Conservation (phyloP, 352 stramenopile species). For the Globisporangium heterothallicum region DNA sequence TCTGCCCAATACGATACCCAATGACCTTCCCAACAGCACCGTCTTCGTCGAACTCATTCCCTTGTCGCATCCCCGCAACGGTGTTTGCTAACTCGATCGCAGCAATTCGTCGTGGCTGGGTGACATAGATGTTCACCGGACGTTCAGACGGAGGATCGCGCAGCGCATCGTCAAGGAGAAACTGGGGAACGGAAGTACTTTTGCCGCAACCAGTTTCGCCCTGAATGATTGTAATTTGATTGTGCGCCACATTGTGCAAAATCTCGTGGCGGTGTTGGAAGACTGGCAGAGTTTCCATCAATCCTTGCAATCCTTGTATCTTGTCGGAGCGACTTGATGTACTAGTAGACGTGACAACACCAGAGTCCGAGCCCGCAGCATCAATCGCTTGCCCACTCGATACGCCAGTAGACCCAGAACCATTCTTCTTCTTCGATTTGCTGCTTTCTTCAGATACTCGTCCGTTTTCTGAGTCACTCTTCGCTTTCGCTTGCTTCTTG, state of each 20-base stretch:
- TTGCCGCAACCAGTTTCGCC: slow-evolving; percentile 97
- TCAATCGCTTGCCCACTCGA: slow-evolving; percentile 9
- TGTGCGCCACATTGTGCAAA: slow-evolving; percentile 64
- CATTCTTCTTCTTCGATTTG: slow-evolving; percentile 7
- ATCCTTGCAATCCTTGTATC: slow-evolving; percentile 12
- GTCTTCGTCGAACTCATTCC: slow-evolving; percentile 61
- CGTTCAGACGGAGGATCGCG: slow-evolving; percentile 19
- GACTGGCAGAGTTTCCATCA: slow-evolving; percentile 83
- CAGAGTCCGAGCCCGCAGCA: not conserved
- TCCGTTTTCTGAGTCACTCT: slow-evolving; percentile 3
- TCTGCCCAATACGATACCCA: slow-evolving; percentile 86
- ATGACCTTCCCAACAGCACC: slow-evolving; percentile 60
- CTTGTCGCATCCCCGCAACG: slow-evolving; percentile 90
- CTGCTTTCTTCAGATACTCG: not conserved
- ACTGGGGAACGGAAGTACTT: slow-evolving; percentile 91
- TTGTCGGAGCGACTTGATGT: slow-evolving; percentile 24
- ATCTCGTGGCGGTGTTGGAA: slow-evolving; percentile 87
- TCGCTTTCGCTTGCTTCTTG: slow-evolving; percentile 19
- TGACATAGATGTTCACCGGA: slow-evolving; percentile 93
- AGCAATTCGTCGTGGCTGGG: slow-evolving; percentile 93
- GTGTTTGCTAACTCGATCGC: slow-evolving; percentile 83
- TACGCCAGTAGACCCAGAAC: not conserved
- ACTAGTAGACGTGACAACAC: not conserved
- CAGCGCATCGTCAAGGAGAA: slow-evolving; percentile 79
- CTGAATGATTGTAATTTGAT: slow-evolving; percentile 91